phyloP scores from a whole-genome alignment of 371 early-diverging fungal species.

The Chytridium lagenaria region DNA sequence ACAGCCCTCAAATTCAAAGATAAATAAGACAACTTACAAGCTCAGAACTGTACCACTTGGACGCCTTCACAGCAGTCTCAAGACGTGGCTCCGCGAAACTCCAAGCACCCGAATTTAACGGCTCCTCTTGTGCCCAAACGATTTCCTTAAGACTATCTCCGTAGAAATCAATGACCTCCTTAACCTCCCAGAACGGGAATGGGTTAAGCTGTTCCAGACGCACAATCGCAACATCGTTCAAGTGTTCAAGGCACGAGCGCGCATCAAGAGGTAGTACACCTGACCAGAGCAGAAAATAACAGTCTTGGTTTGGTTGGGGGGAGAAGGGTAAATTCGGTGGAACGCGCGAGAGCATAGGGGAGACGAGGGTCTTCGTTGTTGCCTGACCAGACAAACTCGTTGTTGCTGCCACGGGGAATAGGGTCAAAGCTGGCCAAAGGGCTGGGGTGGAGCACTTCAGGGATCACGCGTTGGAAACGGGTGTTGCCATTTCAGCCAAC shows the following conservation, averaged over 20 bases:
- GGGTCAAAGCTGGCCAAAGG: conserved; percentile 56
- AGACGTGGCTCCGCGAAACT: conserved; percentile 86
- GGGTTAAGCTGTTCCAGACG: conserved; percentile 94
- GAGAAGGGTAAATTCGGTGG: conserved; percentile 40
- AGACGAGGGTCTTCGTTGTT: conserved; percentile 65
- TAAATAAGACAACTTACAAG: conserved; percentile 20
- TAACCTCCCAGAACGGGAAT: conserved; percentile 93
- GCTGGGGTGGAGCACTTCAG: conserved; percentile 81
- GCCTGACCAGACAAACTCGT: conserved; percentile 41
- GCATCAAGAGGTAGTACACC: conserved; percentile 90
- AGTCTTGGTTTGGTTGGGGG: conserved; percentile 75
- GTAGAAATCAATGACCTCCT: conserved; percentile 86
- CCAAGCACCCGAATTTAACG: conserved; percentile 94
- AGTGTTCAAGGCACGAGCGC: conserved; percentile 85
- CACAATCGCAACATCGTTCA: conserved; percentile 86
- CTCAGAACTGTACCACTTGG: conserved; percentile 56
- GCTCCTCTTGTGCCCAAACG: conserved; percentile 96
- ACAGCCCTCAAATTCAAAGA: background rate
- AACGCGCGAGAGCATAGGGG: conserved; percentile 44
- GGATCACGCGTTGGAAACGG: conserved; percentile 88
- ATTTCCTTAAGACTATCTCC: conserved; percentile 77
- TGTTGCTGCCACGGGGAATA: conserved; percentile 25
- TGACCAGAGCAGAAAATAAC: conserved; percentile 95
- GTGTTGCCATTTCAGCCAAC: conserved; percentile 83
- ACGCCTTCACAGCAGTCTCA: conserved; percentile 75